Percentiles rank a stretch among this genome's conserved stretches.
phyloP scores from a whole-genome alignment of 495 filamentous ascomycete genomes.

The Glonium stellatum region DNA sequence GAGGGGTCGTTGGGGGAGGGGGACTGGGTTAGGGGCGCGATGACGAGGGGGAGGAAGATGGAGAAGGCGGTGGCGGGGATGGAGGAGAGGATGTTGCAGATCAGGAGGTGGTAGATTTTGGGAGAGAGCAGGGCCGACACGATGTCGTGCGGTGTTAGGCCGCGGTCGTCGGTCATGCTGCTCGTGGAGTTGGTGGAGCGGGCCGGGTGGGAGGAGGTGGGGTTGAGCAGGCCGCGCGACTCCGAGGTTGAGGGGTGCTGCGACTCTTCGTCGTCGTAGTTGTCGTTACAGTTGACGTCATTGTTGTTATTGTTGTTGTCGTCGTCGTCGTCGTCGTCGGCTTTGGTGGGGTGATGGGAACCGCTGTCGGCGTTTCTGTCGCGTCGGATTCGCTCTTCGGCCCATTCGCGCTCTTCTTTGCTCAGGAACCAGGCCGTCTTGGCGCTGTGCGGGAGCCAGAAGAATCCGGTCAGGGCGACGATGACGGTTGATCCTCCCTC shows the following conservation, averaged over 20 bases:
- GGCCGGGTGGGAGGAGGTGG: not conserved
- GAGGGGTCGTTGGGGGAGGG: constrained; percentile 11
- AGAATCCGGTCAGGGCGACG: constrained; percentile 42
- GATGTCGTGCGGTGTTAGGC: constrained; percentile 42
- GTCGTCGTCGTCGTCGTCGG: constrained; percentile 5
- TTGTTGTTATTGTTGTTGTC: constrained; percentile 16
- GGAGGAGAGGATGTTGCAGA: constrained; percentile 48
- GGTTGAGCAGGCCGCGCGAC: constrained; percentile 18
- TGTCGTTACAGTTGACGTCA: constrained; percentile 15
- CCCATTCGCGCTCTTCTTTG: constrained; percentile 40
- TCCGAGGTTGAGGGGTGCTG: constrained; percentile 7
- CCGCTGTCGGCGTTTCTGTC: constrained; percentile 21
- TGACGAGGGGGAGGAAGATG: constrained; percentile 52
- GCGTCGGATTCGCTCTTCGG: constrained; percentile 33
- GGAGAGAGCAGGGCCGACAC: constrained; percentile 44
- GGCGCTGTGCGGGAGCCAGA: constrained; percentile 47
- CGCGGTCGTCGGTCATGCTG: constrained; percentile 34
- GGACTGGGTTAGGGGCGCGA: constrained; percentile 24
- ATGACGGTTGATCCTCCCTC: constrained; percentile 46
- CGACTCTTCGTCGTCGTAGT: constrained; percentile 15
- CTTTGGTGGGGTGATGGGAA: not conserved
- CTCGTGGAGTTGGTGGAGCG: not conserved
- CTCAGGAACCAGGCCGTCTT: constrained; percentile 51
- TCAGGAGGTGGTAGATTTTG: constrained; percentile 47
- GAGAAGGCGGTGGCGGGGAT: constrained; percentile 48